phyloP scores from a whole-genome alignment of 108 stramenopile genomes.

The Nitzschia sp. region DNA sequence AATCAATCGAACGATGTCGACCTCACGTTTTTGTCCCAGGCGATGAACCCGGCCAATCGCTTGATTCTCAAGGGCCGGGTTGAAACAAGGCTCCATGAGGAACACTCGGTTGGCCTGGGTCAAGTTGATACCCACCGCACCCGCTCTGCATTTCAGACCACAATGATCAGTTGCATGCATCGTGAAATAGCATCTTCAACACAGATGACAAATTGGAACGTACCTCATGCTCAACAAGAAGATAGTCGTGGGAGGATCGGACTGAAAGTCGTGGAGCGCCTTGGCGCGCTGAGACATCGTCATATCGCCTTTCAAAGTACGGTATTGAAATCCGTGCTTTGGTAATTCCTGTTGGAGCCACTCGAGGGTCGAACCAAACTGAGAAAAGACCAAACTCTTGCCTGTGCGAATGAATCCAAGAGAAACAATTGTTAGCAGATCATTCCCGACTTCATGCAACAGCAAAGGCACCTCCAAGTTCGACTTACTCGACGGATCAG shows the following conservation, averaged over 20 bases:
- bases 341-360: slow-evolving; percentile 46
- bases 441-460: too few relatives aligned
- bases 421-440: slow-evolving; percentile 10
- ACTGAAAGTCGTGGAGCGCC: slow-evolving; percentile 48
- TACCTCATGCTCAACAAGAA: slow-evolving; percentile 54
- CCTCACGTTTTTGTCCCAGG: slow-evolving; percentile 49
- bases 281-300: slow-evolving; percentile 39
- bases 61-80: slow-evolving; percentile 57
- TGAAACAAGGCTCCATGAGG: slow-evolving; percentile 65
- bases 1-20: slow-evolving; percentile 29
- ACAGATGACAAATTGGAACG: slow-evolving; percentile 7
- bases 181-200: background rate
- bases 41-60: slow-evolving; percentile 67
- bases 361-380: slow-evolving; percentile 37
- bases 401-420: slow-evolving; percentile 19
- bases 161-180: background rate
- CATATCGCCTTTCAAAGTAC: slow-evolving; percentile 46
- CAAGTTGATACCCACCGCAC: slow-evolving; percentile 61
- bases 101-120: slow-evolving; percentile 62
- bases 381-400: slow-evolving; percentile 48
- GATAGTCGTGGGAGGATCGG: slow-evolving; percentile 50
- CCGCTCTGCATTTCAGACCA: slow-evolving; percentile 25
- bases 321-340: slow-evolving; percentile 44
- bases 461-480: background rate
- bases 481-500: slow-evolving; percentile 40